Conservation (phyloP, 2,329 filamentous ascomycete genomes). For the Elsinoe arachidis region DNA sequence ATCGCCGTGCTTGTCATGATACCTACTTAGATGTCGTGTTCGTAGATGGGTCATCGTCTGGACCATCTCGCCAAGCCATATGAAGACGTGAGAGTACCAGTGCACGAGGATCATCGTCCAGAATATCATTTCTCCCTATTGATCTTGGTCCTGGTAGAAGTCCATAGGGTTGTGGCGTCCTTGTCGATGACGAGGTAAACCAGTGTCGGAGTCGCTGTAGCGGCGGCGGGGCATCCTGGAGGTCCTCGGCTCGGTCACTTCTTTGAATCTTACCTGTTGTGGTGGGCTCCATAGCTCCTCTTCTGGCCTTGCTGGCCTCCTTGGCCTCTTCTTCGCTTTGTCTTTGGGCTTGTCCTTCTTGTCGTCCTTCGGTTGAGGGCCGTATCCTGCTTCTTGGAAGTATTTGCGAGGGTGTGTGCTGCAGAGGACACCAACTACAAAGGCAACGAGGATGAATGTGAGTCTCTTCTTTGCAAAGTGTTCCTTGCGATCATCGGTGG, state of each 20-base stretch:
- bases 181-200: not conserved
- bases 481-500: constrained; percentile 3
- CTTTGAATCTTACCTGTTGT: constrained; percentile 6
- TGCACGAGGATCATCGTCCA: not conserved
- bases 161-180: constrained; percentile 2
- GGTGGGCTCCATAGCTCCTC: constrained; percentile 6
- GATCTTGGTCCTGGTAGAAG: not conserved
- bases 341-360: not conserved
- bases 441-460: constrained; percentile 6
- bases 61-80: constrained; percentile 6
- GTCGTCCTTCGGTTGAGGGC: not conserved
- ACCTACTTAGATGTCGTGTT: not conserved
- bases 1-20: no score
- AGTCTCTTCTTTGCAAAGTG: constrained; percentile 10
- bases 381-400: constrained; percentile 5
- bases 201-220: not conserved
- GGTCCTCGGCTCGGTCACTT: not conserved
- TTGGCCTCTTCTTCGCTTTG: not conserved
- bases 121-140: not conserved
- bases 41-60: not conserved
- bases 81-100: not conserved
- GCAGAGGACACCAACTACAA: constrained; percentile 8
- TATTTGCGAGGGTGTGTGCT: constrained; percentile 9
- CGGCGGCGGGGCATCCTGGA: not conserved
- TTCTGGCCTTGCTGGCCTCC: not conserved